These are phyloP conservation scores for Cymbopogon flexuosus DNA, from an alignment of 202 grass and related monocot species.

Conservation along the genomic window DNA sequence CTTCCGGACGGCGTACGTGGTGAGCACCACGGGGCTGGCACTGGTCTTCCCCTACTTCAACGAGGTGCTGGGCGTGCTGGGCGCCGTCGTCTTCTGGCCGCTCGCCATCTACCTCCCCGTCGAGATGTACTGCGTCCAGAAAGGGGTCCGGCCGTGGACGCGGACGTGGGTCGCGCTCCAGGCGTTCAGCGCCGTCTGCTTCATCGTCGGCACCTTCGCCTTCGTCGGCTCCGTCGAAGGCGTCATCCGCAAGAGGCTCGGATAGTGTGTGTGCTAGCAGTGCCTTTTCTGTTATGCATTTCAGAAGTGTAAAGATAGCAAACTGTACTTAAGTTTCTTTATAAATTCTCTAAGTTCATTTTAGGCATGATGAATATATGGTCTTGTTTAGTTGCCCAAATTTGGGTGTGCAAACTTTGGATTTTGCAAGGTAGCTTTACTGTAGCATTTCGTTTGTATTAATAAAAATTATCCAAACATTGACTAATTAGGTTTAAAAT, in stretches of 20 bases:
- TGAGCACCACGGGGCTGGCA: constrained; percentile 53
- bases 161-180: constrained; percentile 41
- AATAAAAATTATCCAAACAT: too few relatives aligned
- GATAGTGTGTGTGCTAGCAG: not conserved
- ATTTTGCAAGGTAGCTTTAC: too few relatives aligned
- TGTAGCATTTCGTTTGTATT: too few relatives aligned
- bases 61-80: constrained; percentile 61
- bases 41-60: constrained; percentile 80
- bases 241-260: constrained; percentile 39
- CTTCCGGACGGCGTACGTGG: constrained; percentile 61
- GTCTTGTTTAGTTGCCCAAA: too few relatives aligned
- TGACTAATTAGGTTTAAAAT: too few relatives aligned
- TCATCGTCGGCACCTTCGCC: constrained; percentile 57
- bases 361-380: too few relatives aligned
- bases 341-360: too few relatives aligned
- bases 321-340: too few relatives aligned
- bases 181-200: constrained; percentile 43
- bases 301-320: not conserved
- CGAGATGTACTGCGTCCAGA: constrained; percentile 79
- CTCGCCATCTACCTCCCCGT: constrained; percentile 70
- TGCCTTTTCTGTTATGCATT: not conserved
- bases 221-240: constrained; percentile 62
- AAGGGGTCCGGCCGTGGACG: constrained; percentile 44
- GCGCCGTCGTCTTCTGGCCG: constrained; percentile 61
- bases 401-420: too few relatives aligned